A percentile compares a stretch with the other conserved stretches of the same genome.
Evolutionary conservation across 2,329 filamentous ascomycete species (phyloP).

Genomic region (Talaromyces islandicus): DNA sequence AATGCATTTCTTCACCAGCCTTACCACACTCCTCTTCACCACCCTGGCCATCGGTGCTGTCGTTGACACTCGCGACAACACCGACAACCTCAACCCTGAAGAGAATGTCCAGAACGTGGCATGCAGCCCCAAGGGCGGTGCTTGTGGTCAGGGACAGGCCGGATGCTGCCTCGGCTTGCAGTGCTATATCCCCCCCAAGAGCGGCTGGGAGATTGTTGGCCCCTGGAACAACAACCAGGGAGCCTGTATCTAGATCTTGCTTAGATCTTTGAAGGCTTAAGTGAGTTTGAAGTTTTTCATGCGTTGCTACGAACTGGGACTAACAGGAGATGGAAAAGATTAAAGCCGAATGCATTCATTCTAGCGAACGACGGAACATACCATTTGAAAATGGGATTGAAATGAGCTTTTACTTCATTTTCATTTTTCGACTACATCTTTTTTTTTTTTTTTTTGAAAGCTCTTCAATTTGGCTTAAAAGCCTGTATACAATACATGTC

Average conservation of each 20-base stretch:
- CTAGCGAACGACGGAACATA: not conserved
- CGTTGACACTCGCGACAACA: slow-evolving; percentile 6
- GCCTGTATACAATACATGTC: not conserved
- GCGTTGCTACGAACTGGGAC: too few species aligned
- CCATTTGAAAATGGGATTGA: not conserved
- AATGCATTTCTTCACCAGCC: slow-evolving; percentile 10
- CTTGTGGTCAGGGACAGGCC: not conserved
- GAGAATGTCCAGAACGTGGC: not conserved
- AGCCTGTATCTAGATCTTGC: slow-evolving; percentile 3
- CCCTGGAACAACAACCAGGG: not conserved
- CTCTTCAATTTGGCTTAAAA: not conserved
- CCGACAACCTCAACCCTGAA: not conserved
- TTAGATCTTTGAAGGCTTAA: not conserved
- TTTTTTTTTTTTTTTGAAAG: too few species aligned
- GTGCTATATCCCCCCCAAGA: slow-evolving; percentile 9
- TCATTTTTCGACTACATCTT: not conserved
- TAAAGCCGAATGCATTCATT: not conserved
- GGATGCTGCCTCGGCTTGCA: slow-evolving; percentile 3
- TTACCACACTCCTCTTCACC: slow-evolving; percentile 8
- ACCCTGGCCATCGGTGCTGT: slow-evolving; percentile 9
- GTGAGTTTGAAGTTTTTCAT: not conserved
- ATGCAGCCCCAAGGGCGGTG: slow-evolving; percentile 8
- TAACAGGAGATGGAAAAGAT: not conserved
- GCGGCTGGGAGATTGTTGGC: slow-evolving; percentile 4
- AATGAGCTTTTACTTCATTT: not conserved